These are phyloP conservation scores for Pestalotiopsis sp. DNA, from an alignment of 2,329 filamentous ascomycete species.

Conservation along the genomic window DNA sequence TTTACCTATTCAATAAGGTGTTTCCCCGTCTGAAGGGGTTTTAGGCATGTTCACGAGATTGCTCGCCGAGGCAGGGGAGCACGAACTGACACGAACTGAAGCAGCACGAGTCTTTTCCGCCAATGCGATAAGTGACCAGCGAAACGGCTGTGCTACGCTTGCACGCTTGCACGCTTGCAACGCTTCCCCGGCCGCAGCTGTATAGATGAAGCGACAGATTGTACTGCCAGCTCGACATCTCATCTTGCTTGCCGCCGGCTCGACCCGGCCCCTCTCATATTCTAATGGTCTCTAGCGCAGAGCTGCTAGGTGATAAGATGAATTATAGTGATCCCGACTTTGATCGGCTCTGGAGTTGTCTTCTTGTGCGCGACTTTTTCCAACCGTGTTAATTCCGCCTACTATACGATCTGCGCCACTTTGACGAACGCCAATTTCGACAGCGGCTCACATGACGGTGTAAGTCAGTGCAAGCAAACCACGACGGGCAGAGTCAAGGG, in stretches of 20 bases:
- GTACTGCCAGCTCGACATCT: not conserved
- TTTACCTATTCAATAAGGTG: not conserved
- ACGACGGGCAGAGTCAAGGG: not conserved
- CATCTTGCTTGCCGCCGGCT: not conserved
- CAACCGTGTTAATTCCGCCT: not conserved
- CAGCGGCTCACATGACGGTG: not conserved
- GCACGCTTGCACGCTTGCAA: not conserved
- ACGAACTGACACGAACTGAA: not conserved
- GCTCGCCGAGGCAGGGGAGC: not conserved
- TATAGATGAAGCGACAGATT: not conserved
- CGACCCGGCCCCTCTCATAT: not conserved
- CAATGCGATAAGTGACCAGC: not conserved
- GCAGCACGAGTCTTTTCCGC: not conserved
- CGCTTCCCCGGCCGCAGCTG: not conserved
- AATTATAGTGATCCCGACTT: not conserved
- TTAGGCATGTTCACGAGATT: not conserved
- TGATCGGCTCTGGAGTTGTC: not conserved
- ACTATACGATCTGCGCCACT: not conserved
- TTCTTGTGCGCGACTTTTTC: not conserved
- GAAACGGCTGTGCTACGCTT: not conserved
- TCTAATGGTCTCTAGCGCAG: not conserved
- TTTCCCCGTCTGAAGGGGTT: not conserved
- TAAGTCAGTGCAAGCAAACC: not conserved
- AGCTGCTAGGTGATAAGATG: not conserved
- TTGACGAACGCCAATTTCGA: not conserved